Evolutionary conservation across 805 yeast genomes (phyloP), one percentile per base, ranked within the genome.

Genomic region (Kodamaea restingae): DNA sequence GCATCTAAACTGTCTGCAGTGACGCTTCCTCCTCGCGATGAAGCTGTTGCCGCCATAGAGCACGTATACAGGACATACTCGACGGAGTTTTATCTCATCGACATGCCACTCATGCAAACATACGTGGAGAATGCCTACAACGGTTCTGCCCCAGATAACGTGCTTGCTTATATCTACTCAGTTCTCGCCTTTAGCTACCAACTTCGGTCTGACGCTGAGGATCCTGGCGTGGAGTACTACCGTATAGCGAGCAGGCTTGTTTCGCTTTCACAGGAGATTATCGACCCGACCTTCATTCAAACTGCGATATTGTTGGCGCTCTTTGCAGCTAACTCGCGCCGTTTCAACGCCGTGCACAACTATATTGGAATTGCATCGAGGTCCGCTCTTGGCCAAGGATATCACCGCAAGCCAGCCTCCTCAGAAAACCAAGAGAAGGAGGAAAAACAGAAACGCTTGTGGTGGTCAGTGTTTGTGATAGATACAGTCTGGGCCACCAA

Each of bases 401-500:
- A 51, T 39, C 73, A 67, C 46, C 51, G 73, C 10, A 27, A 33
- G n/a, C 36, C 41, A 10, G 12, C 32, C 2, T 3, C 20, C 9
- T n/a, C 4, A n/a, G 35, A 29, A 12, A 63, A 61, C 35, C 44
- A 48, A 21, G 44, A 38, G 15, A 32, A 32, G 15, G 52, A 54
- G 0, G 71, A 66, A 34, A 63, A 59, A 36, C 48, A 55, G 6
- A 65, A 65, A 41, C 53, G 71, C 20, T 41, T 67, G 17, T 67
- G 71, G 70, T 67, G 73, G 73, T 55, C 70, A 2, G 56, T 64
- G 1, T 67, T 63, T 41, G 60, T 65, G 9, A 56, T 63, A 26
- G 73, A 67, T 46, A 58, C 61, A 5, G 52, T 60, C 8, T 67
- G 71, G 71, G 60, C 71, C 2, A 55, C 70, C 3, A 60, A 61